phyloP scores from a whole-genome alignment of 495 filamentous ascomycete genomes.

The Talaromyces stipitatus region DNA sequence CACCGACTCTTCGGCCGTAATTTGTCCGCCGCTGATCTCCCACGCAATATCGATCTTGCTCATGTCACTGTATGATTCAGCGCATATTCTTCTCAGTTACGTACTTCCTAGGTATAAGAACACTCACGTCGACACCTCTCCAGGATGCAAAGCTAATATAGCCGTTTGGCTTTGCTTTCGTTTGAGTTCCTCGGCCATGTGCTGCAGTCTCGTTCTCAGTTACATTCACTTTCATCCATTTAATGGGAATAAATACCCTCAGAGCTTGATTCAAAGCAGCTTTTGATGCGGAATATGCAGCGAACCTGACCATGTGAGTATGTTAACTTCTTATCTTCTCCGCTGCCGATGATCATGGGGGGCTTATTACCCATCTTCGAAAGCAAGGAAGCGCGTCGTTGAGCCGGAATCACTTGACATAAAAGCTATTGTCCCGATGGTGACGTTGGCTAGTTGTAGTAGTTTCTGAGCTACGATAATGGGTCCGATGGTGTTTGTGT shows the following conservation, averaged over 20 bases:
- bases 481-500: conserved; percentile 4
- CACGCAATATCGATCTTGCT: conserved; percentile 36
- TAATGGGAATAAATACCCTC: conserved; percentile 28
- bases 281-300: conserved; percentile 50
- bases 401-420: conserved; percentile 48
- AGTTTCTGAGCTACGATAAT: conserved; percentile 29
- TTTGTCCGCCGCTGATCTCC: conserved; percentile 41
- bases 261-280: conserved; percentile 51
- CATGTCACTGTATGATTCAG: conserved; percentile 30
- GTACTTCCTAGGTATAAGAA: too few species aligned
- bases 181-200: conserved; percentile 47
- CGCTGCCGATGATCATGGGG: background rate
- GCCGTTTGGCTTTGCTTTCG: conserved; percentile 36
- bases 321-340: background rate
- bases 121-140: conserved; percentile 46
- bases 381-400: conserved; percentile 34
- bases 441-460: conserved; percentile 27
- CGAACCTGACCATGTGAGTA: conserved; percentile 26
- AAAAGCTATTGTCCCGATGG: conserved; percentile 38
- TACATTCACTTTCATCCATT: too few species aligned
- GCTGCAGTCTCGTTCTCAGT: conserved; percentile 18
- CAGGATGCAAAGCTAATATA: conserved; percentile 49
- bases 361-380: conserved; percentile 42
- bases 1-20: conserved; percentile 41
- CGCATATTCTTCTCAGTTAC: background rate